Evolutionary conservation across 345 rosid genomes (phyloP), one percentile per base, ranked within the genome.

Genomic region (Corchorus olitorius): DNA sequence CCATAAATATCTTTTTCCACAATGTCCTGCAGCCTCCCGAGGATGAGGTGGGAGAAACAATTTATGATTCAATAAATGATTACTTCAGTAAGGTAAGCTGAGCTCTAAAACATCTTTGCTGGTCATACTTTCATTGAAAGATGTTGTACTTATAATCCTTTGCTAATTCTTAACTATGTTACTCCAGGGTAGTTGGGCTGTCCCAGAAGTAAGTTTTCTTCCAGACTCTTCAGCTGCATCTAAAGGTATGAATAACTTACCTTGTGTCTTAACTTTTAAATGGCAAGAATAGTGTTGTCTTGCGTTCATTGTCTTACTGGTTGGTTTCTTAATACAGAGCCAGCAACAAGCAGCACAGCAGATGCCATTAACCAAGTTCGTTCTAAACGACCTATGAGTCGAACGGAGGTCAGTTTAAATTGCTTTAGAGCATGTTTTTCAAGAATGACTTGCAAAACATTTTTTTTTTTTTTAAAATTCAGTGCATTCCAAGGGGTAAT

Each of bases 11-110:
- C 10, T 96, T 96, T 81, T 96, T 96, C 87, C 96, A 92, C 83
- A 96, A 96, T 78, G 98, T 96, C 68, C 83, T 96, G 82, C 99
- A 84, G 79, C 99, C 98, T 78, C 98, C 98, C 13, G 91, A 86
- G 76, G 94, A 90, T 84, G 91, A 86, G 86, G 84, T 88, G 75
- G 90, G 92, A 39, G 85, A 77, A 70, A 73, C 88, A 17, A 77
- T 80, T 84, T 87, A 83, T 80, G 93, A 88, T 82, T 75, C 94
- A 27, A 70, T 87, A 86, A 85, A 84, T 54, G 89, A 86, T 79
- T 89, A 93, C 90, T 77, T 89, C 77, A 92, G 88, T 82, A 92
- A 89, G 96, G 99, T 95, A 90, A 86, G 79, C 75, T 86, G 81
- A 84, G 35, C 73, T 59, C 64, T 77, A 20, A 35, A 48, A 8